Conservation (phyloP, 2,329 filamentous ascomycete genomes). For the Colletotrichum incanum region DNA sequence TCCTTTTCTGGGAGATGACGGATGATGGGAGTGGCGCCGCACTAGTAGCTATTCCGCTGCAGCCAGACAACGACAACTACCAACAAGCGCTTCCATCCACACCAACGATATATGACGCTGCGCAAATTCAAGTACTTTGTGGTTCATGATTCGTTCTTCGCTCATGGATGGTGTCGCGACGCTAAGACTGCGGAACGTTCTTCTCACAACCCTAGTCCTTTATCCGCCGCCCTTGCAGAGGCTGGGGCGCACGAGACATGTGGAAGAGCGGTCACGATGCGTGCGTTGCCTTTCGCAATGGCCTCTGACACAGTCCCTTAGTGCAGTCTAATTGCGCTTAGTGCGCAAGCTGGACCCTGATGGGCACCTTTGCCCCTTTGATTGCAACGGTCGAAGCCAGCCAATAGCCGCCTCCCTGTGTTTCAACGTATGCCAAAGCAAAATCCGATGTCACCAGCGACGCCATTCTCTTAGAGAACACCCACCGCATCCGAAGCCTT, state of each 20-base stretch:
- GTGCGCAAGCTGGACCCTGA: slow-evolving; percentile 38
- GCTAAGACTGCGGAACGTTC: slow-evolving; percentile 38
- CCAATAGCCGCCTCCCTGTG: slow-evolving; percentile 28
- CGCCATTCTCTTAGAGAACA: slow-evolving; percentile 11
- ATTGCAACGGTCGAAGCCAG: slow-evolving; percentile 30
- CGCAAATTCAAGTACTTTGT: slow-evolving; percentile 8
- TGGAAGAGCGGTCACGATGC: slow-evolving; percentile 38
- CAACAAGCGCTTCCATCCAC: slow-evolving; percentile 25
- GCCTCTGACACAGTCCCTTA: slow-evolving; percentile 31
- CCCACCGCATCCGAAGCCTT: slow-evolving; percentile 1
- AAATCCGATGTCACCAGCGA: slow-evolving; percentile 15
- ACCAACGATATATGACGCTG: slow-evolving; percentile 23
- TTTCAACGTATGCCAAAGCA: slow-evolving; percentile 27
- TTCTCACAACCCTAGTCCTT: slow-evolving; percentile 21
- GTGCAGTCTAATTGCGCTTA: slow-evolving; percentile 39
- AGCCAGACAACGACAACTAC: slow-evolving; percentile 33
- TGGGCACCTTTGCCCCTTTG: slow-evolving; percentile 21
- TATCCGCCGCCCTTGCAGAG: slow-evolving; percentile 13
- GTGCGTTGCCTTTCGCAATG: slow-evolving; percentile 21
- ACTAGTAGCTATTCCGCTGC: slow-evolving; percentile 42
- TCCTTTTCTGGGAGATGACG: slow-evolving; percentile 45
- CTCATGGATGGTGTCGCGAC: slow-evolving; percentile 17
- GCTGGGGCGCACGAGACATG: slow-evolving; percentile 26
- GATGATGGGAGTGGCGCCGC: slow-evolving; percentile 44
- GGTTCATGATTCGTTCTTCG: slow-evolving; percentile 21